Evolutionary conservation across 2,329 filamentous ascomycete genomes (phyloP).

Genomic region (Colletotrichum agaves): DNA sequence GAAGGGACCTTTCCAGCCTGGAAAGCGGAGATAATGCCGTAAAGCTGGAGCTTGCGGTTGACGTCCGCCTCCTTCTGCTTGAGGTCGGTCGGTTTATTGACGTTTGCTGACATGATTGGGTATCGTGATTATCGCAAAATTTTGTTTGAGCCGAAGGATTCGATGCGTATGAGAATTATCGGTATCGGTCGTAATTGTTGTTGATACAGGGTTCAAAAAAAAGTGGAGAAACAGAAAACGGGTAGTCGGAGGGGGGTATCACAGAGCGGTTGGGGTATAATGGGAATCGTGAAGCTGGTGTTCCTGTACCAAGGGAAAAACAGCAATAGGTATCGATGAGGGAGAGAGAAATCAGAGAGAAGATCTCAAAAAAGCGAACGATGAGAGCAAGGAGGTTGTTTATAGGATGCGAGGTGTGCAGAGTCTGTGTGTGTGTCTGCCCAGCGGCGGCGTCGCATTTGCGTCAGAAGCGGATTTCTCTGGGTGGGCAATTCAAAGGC

Average conservation of each 20-base stretch:
- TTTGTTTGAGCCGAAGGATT: neutral
- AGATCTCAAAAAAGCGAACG: neutral
- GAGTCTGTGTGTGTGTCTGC: no score
- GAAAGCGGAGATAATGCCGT: constrained; percentile 89
- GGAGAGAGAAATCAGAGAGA: neutral
- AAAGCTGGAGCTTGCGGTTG: constrained; percentile 93
- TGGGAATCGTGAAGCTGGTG: constrained; percentile 27
- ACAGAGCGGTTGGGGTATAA: constrained; percentile 34
- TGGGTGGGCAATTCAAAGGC: constrained; percentile 1
- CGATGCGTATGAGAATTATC: constrained; percentile 7
- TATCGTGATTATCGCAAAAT: constrained; percentile 18
- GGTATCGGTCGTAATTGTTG: neutral
- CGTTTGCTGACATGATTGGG: constrained; percentile 53
- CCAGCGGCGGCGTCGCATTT: neutral
- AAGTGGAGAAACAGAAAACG: neutral
- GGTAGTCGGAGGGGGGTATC: constrained; percentile 25
- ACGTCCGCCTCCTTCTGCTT: constrained; percentile 87
- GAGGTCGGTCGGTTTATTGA: constrained; percentile 79
- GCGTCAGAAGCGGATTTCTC: constrained; percentile 30
- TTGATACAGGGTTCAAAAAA: constrained; percentile 10
- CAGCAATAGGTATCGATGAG: constrained; percentile 33
- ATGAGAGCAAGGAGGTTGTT: constrained; percentile 25
- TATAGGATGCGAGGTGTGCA: constrained; percentile 25
- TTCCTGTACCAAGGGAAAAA: constrained; percentile 24
- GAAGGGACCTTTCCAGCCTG: constrained; percentile 90